These are phyloP conservation scores for Handroanthus guayacan DNA, from an alignment of 257 asterid genomes.

Conservation along the genomic window DNA sequence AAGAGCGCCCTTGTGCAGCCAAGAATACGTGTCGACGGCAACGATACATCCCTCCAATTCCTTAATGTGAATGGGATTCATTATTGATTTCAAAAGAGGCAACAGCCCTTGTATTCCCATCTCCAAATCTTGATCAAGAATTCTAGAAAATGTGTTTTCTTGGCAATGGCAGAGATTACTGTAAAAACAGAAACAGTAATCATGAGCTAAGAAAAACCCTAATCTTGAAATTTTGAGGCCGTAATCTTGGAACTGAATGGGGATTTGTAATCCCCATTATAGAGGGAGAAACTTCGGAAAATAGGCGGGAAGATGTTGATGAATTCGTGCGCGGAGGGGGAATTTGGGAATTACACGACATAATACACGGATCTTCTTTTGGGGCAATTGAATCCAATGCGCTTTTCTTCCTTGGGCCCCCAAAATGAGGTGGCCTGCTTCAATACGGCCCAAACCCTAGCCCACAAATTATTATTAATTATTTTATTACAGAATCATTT, in stretches of 20 bases:
- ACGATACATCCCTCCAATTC: constrained; percentile 81
- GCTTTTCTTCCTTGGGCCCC: background rate
- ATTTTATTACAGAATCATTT: no score
- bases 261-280: constrained; percentile 34
- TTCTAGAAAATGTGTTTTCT: constrained; percentile 30
- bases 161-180: constrained; percentile 21
- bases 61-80: constrained; percentile 81
- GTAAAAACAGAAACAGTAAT: background rate
- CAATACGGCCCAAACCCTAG: background rate
- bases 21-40: constrained; percentile 92
- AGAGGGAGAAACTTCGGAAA: constrained; percentile 7
- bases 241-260: constrained; percentile 23
- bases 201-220: constrained; percentile 34
- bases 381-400: background rate
- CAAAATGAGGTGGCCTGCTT: background rate
- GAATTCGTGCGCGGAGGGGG: constrained; percentile 11
- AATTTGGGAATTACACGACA: constrained; percentile 16
- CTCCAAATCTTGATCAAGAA: constrained; percentile 13
- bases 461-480: background rate
- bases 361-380: background rate
- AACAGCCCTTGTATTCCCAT: constrained; percentile 94
- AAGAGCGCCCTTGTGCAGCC: constrained; percentile 99
- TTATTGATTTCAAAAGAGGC: constrained; percentile 92
- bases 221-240: constrained; percentile 13
- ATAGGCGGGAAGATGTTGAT: constrained; percentile 51